These are phyloP conservation scores for Claviceps cyperi DNA, from an alignment of 2,329 filamentous ascomycete genomes.

Conservation along the genomic window DNA sequence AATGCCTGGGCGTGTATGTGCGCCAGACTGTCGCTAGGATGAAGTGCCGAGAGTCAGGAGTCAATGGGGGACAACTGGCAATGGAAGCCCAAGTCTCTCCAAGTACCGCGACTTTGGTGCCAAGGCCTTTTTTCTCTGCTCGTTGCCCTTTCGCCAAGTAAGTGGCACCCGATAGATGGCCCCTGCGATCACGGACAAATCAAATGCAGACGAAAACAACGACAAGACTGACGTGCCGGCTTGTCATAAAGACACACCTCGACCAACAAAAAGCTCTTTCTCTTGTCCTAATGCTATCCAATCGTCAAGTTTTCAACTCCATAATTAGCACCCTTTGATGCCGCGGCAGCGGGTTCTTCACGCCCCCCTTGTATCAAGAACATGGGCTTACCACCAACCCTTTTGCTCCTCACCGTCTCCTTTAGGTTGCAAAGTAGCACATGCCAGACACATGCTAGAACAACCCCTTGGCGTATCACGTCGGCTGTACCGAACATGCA, in stretches of 20 bases:
- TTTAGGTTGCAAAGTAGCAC: slow-evolving; percentile 4
- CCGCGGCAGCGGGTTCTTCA: not conserved
- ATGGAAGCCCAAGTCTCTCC: slow-evolving; percentile 1
- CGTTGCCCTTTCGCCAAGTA: slow-evolving; percentile 1
- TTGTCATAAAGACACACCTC: not conserved
- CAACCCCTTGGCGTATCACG: not conserved
- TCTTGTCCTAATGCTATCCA: not conserved
- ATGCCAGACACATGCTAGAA: not conserved
- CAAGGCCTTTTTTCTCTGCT: not conserved
- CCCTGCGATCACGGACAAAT: not conserved
- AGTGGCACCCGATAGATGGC: slow-evolving; percentile 2
- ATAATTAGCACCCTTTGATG: not conserved
- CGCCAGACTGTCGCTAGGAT: not conserved
- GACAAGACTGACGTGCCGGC: not conserved
- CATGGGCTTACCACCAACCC: not conserved
- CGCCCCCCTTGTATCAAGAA: not conserved
- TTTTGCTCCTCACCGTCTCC: slow-evolving; percentile 2
- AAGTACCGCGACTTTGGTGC: slow-evolving; percentile 6
- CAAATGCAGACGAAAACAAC: slow-evolving; percentile 1
- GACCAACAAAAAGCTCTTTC: not conserved
- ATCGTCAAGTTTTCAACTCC: not conserved
- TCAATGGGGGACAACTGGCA: not conserved
- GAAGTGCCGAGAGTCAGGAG: not conserved
- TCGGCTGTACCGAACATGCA: slow-evolving; percentile 8
- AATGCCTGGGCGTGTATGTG: not conserved